phyloP scores from a whole-genome alignment of 768 basidiomycete genomes.

The Kwoniella sp. region DNA sequence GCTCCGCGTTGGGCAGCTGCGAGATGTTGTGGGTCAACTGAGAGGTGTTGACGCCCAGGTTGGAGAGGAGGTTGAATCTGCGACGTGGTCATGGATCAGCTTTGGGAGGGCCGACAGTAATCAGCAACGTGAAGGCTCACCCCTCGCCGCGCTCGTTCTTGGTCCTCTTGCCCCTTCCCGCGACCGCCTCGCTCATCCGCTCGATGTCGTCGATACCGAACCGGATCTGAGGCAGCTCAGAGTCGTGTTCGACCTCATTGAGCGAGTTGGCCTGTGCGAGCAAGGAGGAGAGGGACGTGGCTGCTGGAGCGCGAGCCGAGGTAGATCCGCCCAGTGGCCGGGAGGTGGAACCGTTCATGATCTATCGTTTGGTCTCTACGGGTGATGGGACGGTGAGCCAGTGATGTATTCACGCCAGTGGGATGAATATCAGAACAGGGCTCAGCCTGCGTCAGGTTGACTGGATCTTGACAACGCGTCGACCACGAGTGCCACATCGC shows the following conservation, averaged over 20 bases:
- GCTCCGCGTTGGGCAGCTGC: slow-evolving; percentile 26
- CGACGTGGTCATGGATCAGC: background rate
- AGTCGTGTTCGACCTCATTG: slow-evolving; percentile 41
- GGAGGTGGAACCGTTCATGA: slow-evolving; percentile 21
- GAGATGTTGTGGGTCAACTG: slow-evolving; percentile 71
- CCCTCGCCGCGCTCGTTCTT: slow-evolving; percentile 31
- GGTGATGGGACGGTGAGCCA: too few species aligned
- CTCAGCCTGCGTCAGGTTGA: background rate
- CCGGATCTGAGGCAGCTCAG: slow-evolving; percentile 80
- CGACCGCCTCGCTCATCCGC: slow-evolving; percentile 76
- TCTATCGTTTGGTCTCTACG: too few species aligned
- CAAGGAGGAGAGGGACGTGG: slow-evolving; percentile 27
- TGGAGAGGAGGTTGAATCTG: slow-evolving; percentile 73
- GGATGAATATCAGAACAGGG: too few species aligned
- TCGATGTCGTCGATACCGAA: slow-evolving; percentile 94
- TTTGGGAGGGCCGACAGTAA: background rate
- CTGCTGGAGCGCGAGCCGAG: slow-evolving; percentile 15
- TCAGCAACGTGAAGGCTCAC: slow-evolving; percentile 10
- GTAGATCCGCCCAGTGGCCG: slow-evolving; percentile 14
- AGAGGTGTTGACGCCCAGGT: slow-evolving; percentile 89
- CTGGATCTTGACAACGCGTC: background rate
- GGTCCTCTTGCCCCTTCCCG: slow-evolving; percentile 35
- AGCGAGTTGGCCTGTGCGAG: slow-evolving; percentile 40
- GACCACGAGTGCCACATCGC: slow-evolving; percentile 8
- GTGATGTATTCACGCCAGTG: background rate